phyloP scores from a whole-genome alignment of 306 rosid species.

The Casuarina glauca region DNA sequence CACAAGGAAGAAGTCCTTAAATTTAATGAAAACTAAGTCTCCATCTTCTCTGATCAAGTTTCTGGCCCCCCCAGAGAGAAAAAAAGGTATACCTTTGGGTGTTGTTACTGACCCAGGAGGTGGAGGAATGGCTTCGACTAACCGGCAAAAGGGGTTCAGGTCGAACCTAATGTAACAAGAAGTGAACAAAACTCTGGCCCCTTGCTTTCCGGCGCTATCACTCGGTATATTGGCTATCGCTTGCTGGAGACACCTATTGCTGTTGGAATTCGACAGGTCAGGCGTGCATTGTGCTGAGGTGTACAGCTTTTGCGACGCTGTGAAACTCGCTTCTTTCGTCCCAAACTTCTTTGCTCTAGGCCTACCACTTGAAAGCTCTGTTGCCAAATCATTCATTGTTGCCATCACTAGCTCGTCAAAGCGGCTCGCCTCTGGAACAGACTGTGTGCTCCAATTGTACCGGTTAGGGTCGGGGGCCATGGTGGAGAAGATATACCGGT shows the following conservation, averaged over 20 bases:
- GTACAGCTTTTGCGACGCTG: constrained; percentile 14
- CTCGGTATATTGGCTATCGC: not conserved
- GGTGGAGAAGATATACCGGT: constrained; percentile 27
- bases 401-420: not conserved
- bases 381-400: constrained; percentile 23
- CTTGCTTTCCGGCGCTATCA: constrained; percentile 10
- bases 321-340: constrained; percentile 20
- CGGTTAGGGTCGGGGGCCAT: not conserved
- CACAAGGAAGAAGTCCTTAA: no score
- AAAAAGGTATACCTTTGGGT: no score
- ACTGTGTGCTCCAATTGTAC: accelerated
- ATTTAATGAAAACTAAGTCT: no score
- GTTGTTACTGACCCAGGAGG: no score
- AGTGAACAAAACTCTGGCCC: constrained; percentile 7
- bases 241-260: constrained; percentile 18
- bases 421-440: not conserved
- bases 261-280: constrained; percentile 12
- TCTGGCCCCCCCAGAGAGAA: no score
- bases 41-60: no score
- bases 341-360: constrained; percentile 28
- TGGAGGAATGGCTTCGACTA: no score
- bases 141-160: not conserved
- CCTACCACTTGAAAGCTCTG: not conserved
- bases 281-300: constrained; percentile 42
- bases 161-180: constrained; percentile 21